Evolutionary conservation across 352 stramenopile species (phyloP), one percentile per base, ranked within the genome.

Genomic region (Pythium vanterpoolii): DNA sequence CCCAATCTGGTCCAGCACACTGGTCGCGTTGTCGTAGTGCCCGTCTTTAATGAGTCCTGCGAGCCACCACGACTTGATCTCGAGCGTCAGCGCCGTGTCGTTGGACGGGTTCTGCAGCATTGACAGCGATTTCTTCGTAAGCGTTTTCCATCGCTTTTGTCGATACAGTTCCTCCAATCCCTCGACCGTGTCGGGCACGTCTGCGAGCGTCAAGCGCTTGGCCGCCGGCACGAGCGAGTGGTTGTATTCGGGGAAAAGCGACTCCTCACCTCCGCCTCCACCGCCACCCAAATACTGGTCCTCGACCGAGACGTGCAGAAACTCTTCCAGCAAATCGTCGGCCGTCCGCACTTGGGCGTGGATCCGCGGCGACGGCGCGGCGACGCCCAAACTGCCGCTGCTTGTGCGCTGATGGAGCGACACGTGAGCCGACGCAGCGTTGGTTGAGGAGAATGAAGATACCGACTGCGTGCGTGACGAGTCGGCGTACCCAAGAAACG

Each of bases 1-100:
- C n/a, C 79, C 83, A 27, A 93, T 83, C 68, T 93, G 78, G 56
- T 90, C 74, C 23, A 93, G 62, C 19, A 89, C 70, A 50, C 76
- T 88, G 21, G 80, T 71, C 1, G 79, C 77, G 45, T 90, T 87
- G 55, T 93, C 83, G 47, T 89, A 88, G 36, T 87, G 78, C 10
- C 79, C 79, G 21, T 90, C 77, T 44, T 91, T 90, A 51, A 91
- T 90, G 5, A 91, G 69, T 1, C 77, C 83, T 6, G 81, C 81
- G 56, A 93, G 76, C 77, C 76, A 89, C 83, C 83, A 93, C 13
- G 83, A 89, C 60, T 91, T 90, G 61, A 89, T 87, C 60, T 85
- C 75, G 21, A 90, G 60, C 43, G 72, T 81, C 63, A 73, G 40
- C 19, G 65, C 64, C 18, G 69, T 57, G 47, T 81, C 64, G 46